Base-by-base conservation (phyloP, 2,329 filamentous ascomycete species). In the Aureobasidium sp. region DNA sequence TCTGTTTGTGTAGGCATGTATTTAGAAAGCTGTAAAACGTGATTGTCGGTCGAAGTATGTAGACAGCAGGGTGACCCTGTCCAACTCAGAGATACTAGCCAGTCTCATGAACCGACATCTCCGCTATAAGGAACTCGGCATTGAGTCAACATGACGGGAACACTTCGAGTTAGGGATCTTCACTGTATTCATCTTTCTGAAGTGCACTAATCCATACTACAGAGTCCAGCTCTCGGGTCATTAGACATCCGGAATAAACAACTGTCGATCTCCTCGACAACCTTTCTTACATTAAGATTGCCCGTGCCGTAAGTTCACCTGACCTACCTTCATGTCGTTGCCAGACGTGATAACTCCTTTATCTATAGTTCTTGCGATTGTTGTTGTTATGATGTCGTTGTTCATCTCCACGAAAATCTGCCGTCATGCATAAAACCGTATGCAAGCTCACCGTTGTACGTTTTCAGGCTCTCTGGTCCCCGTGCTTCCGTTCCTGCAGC, bases 391-490 rank as follows among this genome's bases (percentile, higher is more conserved):
- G 27, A 41, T 42, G 29, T 36, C 37, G 39, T 34, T n/a, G 20
- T 17, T 32, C 44, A 57, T 57, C 53, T 57, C 53, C 53, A 57
- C 53, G n/a, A 20, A 34, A 46, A 57, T 57, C 53, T 57, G 53
- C 29, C 26, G 44, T 26, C 23, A 46, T 57, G 53, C 53, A 57
- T 57, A 57, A 55, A 57, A 32, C 39, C 36, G 53, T 57, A 46
- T 57, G 53, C 53, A 39, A 23, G 53, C 41, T 44, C 17, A 44
- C 52, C 41, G 53, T 57, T 46, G 23, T 34, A 27, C 53, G 39
- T 57, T 44, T 29, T 36, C 17, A 44, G 20, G 37, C 20, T 36
- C 51, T 41, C 23, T 53, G n/a, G 26, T 34, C 8, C 52, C 32
- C 41, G 42, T 46, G 53, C 53, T 46, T 42, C 26, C 51, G 51